Conservation (phyloP, 2,329 filamentous ascomycete genomes). For the Torrubiella hemipterigena region DNA sequence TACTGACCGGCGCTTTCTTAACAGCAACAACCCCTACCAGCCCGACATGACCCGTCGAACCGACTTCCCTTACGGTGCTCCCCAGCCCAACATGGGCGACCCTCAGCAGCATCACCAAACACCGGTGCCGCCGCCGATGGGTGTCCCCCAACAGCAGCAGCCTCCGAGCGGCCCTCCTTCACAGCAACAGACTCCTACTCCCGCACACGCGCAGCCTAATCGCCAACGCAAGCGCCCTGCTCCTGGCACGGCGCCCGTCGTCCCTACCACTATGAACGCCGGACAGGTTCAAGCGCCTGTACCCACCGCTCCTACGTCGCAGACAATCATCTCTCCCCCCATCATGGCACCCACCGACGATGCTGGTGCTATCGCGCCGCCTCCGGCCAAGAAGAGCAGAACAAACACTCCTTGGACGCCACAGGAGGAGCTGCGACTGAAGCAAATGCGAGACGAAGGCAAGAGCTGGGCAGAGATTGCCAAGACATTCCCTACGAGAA, state of each 20-base stretch:
- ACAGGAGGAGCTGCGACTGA: conserved; percentile 81
- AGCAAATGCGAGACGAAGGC: conserved; percentile 85
- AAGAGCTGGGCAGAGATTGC: conserved; percentile 97
- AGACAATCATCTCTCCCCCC: conserved; percentile 9
- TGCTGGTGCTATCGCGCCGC: conserved; percentile 24
- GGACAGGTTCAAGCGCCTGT: conserved; percentile 19
- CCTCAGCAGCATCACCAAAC: conserved; percentile 21
- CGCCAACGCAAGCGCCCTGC: conserved; percentile 30
- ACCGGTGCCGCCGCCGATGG: conserved; percentile 30
- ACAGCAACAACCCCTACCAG: conserved; percentile 34
- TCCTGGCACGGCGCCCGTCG: conserved; percentile 21
- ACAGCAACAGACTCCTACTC: conserved; percentile 24
- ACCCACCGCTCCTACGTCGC: conserved; percentile 17
- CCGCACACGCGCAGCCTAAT: conserved; percentile 23
- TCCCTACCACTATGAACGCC: conserved; percentile 19
- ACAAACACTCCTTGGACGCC: conserved; percentile 99
- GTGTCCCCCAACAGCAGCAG: conserved; percentile 26
- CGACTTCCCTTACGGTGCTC: conserved; percentile 27
- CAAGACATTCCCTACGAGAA: conserved; percentile 89
- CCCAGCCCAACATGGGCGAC: conserved; percentile 25
- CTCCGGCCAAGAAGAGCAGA: conserved; percentile 75
- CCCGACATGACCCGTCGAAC: conserved; percentile 36
- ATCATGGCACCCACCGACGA: conserved; percentile 16
- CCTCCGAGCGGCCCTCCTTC: conserved; percentile 21
- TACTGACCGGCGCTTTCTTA: no score